A percentile compares a stretch with the other conserved stretches of the same genome.
phyloP scores from a whole-genome alignment of 805 yeast genomes.

The Pichia pseudocactophila region DNA sequence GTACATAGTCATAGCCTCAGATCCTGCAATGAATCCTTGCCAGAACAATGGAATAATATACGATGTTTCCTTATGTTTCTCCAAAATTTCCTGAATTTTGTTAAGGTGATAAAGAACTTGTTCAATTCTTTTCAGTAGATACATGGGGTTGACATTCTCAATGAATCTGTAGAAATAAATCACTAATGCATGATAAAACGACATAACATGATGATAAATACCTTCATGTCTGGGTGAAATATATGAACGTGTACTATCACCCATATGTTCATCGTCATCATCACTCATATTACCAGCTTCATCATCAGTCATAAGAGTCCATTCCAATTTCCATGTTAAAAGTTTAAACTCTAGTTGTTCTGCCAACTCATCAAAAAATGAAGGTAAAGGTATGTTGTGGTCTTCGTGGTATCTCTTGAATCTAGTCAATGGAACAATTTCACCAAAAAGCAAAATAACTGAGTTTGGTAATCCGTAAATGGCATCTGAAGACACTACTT shows the following conservation, averaged over 20 bases:
- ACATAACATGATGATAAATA: slow-evolving; percentile 68
- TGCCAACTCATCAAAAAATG: slow-evolving; percentile 26
- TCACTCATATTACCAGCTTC: slow-evolving; percentile 9
- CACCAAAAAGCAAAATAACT: slow-evolving; percentile 60
- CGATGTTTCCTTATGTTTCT: slow-evolving; percentile 36
- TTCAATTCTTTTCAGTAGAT: slow-evolving; percentile 54
- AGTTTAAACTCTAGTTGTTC: slow-evolving; percentile 42
- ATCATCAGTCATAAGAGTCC: slow-evolving; percentile 42
- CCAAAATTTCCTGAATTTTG: slow-evolving; percentile 49
- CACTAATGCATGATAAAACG: slow-evolving; percentile 64
- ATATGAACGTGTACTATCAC: slow-evolving; percentile 22
- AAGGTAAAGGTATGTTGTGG: slow-evolving; percentile 26
- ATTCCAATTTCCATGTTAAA: slow-evolving; percentile 63
- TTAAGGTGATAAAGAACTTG: slow-evolving; percentile 57
- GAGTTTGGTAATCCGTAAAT: slow-evolving; percentile 82
- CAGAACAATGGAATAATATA: slow-evolving; percentile 71
- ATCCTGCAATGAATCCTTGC: slow-evolving; percentile 86
- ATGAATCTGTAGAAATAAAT: slow-evolving; percentile 66
- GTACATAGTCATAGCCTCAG: slow-evolving; percentile 54
- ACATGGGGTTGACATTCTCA: slow-evolving; percentile 42
- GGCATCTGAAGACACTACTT: slow-evolving; percentile 65
- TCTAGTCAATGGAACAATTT: slow-evolving; percentile 58
- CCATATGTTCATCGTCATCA: background rate
- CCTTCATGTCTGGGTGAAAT: slow-evolving; percentile 56
- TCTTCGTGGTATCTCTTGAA: slow-evolving; percentile 47